Evolutionary conservation across 192 early-diverging fungal species (phyloP).

Genomic region (Chytriomyces sp.): DNA sequence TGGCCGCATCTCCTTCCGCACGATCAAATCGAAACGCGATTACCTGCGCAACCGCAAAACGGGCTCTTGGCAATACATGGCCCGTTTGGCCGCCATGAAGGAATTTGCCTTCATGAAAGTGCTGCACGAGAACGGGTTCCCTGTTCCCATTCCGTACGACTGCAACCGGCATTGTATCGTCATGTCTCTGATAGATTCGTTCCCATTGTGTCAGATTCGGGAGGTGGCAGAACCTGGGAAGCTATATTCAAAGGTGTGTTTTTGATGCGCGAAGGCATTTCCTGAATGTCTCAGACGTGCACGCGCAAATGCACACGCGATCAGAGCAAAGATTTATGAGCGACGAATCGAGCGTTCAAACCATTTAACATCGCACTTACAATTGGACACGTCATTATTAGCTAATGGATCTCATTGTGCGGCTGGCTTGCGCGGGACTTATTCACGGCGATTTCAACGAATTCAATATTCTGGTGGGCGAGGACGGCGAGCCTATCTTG

Average conservation of each 20-base stretch:
- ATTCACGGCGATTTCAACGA: slow-evolving; percentile 99
- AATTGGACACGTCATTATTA: no score
- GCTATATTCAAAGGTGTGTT: no score
- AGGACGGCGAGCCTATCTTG: slow-evolving; percentile 77
- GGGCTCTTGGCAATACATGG: slow-evolving; percentile 99
- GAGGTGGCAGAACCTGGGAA: slow-evolving; percentile 87
- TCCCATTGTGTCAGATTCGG: slow-evolving; percentile 88
- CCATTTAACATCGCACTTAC: no score
- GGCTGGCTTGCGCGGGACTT: slow-evolving; percentile 89
- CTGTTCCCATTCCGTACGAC: slow-evolving; percentile 93
- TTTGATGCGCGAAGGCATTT: no score
- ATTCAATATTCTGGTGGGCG: slow-evolving; percentile 93
- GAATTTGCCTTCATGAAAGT: slow-evolving; percentile 99
- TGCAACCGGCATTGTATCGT: slow-evolving; percentile 94
- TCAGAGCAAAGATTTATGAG: no score
- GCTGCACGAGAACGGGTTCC: slow-evolving; percentile 91
- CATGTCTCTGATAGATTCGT: slow-evolving; percentile 94
- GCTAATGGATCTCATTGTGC: slow-evolving; percentile 95
- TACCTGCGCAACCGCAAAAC: slow-evolving; percentile 92
- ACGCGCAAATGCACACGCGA: no score
- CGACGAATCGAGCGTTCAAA: no score
- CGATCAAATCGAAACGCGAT: slow-evolving; percentile 96
- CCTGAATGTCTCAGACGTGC: no score
- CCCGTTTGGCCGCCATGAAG: slow-evolving; percentile 95
- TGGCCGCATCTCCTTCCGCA: slow-evolving; percentile 94